These are phyloP conservation scores for Aspergillus steynii DNA, from an alignment of 495 filamentous ascomycete genomes.

Conservation along the genomic window DNA sequence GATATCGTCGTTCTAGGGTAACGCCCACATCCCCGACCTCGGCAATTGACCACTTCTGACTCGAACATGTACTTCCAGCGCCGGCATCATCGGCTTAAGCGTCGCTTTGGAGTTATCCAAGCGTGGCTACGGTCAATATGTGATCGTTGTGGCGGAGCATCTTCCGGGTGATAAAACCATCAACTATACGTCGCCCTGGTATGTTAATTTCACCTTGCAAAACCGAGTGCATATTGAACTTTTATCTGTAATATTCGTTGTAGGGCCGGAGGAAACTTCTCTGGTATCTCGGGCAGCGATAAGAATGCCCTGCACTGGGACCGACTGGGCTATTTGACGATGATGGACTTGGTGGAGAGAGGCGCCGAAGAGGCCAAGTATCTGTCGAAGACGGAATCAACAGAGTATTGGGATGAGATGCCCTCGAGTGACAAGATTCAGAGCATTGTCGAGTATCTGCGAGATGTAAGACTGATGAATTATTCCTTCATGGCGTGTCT, in stretches of 20 bases:
- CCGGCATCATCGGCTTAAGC: conserved; percentile 36
- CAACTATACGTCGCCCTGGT: conserved; percentile 39
- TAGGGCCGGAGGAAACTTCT: conserved; percentile 39
- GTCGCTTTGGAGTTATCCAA: conserved; percentile 34
- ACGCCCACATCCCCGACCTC: not conserved
- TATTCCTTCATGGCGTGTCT: not conserved
- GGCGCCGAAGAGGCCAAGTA: conserved; percentile 24
- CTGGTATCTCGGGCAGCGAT: conserved; percentile 33
- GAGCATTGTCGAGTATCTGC: conserved; percentile 29
- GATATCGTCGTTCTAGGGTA: conserved; percentile 24
- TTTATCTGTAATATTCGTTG: not conserved
- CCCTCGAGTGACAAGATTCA: conserved; percentile 28
- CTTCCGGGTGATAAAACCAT: conserved; percentile 30
- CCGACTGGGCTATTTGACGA: conserved; percentile 21
- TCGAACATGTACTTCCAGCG: conserved; percentile 14
- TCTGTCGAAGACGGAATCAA: conserved; percentile 26
- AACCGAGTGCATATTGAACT: not conserved
- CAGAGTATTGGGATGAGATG: conserved; percentile 34
- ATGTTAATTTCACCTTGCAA: conserved; percentile 7
- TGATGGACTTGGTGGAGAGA: conserved; percentile 22
- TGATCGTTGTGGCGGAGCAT: conserved; percentile 33
- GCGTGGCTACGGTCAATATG: conserved; percentile 24
- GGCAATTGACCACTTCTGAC: not conserved
- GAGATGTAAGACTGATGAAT: conserved; percentile 21
- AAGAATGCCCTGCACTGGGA: conserved; percentile 34